Base-by-base conservation (phyloP, 768 basidiomycete genomes). In the Erythrobasidium yunnanense region DNA sequence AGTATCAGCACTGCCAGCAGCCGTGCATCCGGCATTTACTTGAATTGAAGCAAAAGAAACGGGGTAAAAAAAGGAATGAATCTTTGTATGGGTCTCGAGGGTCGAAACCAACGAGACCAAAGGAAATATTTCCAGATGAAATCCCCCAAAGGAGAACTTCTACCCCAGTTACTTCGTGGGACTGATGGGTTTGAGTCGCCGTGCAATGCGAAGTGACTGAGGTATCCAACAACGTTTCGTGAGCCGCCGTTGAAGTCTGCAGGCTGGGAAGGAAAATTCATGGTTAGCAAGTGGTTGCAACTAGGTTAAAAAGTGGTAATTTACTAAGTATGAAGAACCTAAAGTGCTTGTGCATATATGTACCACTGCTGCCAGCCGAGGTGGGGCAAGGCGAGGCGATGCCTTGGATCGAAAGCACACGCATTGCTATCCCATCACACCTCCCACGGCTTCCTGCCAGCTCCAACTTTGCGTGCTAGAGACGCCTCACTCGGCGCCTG, bases 391-490 rank as follows among this genome's bases (percentile, higher is more conserved):
- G n/a, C n/a, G n/a, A n/a, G n/a, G n/a, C n/a, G n/a, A n/a, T n/a
- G n/a, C n/a, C n/a, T n/a, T n/a, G n/a, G n/a, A n/a, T n/a, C n/a
- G n/a, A n/a, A n/a, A n/a, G n/a, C n/a, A n/a, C n/a, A n/a, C n/a
- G n/a, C n/a, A n/a, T n/a, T n/a, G n/a, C n/a, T n/a, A n/a, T n/a
- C n/a, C n/a, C n/a, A n/a, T 66, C 1, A 51, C 23, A 13, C 29
- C 60, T 73, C 72, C 73, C 73, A 73, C 22, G 73, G 73, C 38
- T 73, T 73, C 58, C 35, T 50, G 17, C 27, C 34, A 6, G 42
- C 22, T 2, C 34, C 50, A 34, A 52, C 34, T 4, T 4, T 4
- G 7, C 33, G 34, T 22, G 33, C 66, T n/a, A 71, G 52, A 18
- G 18, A 38, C 11, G 62, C 30, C 56, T 69, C 63, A 34, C 38